Evolutionary conservation across 441 rosid species (phyloP).

Genomic region (Manihot esculenta): DNA sequence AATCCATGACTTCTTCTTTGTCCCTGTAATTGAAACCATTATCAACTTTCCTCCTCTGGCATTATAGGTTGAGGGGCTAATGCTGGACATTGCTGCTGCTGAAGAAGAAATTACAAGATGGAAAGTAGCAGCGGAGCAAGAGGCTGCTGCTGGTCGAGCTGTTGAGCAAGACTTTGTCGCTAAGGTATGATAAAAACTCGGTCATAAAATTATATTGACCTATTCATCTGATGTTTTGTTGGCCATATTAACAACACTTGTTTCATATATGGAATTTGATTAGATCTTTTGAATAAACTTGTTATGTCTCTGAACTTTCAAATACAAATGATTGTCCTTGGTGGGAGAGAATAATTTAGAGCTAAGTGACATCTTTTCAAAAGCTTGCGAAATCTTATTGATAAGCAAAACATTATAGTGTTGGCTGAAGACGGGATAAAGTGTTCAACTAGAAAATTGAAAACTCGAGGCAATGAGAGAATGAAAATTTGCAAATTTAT

Average conservation of each 20-base stretch:
- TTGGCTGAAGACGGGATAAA: background rate
- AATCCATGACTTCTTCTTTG: background rate
- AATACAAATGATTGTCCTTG: background rate
- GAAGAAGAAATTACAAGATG: constrained; percentile 96
- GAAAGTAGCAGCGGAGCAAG: constrained; percentile 98
- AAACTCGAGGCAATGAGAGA: background rate
- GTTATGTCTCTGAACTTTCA: background rate
- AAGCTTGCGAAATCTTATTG: background rate
- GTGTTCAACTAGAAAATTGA: background rate
- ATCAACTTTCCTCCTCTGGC: constrained; percentile 9
- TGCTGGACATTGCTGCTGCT: constrained; percentile 92
- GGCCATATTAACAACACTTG: background rate
- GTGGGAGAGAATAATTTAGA: background rate
- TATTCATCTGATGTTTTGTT: constrained; percentile 4
- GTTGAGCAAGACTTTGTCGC: constrained; percentile 75
- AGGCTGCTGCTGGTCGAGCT: constrained; percentile 95
- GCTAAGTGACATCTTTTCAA: background rate
- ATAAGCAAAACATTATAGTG: background rate
- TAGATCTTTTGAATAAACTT: background rate
- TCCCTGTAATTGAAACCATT: constrained; percentile 8
- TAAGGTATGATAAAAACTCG: constrained; percentile 47
- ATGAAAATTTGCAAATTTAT: background rate
- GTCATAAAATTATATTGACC: background rate
- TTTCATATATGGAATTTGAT: background rate
- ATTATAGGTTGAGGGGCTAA: constrained; percentile 89